Percentiles rank a stretch among this genome's conserved stretches.
These are phyloP conservation scores for Annulohypoxylon truncatum DNA, from an alignment of 2,329 filamentous ascomycete genomes.

Conservation along the genomic window DNA sequence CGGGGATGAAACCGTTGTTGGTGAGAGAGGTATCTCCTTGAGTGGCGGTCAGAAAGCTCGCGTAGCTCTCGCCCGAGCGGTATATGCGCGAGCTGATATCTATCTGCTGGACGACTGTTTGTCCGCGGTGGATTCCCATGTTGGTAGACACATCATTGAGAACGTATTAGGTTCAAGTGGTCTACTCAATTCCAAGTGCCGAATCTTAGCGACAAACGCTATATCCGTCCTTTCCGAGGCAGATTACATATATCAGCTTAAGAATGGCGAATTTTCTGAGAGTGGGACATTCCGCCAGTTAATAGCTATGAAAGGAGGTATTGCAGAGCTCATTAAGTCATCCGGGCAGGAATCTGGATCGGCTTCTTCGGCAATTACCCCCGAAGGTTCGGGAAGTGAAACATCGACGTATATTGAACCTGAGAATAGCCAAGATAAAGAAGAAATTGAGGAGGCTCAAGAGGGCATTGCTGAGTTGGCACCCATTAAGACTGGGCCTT, in stretches of 20 bases:
- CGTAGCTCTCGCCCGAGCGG: slow-evolving; percentile 89
- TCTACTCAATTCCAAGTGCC: slow-evolving; percentile 84
- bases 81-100: slow-evolving; percentile 96
- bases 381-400: slow-evolving; percentile 64
- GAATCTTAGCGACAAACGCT: slow-evolving; percentile 93
- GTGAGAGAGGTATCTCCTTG: slow-evolving; percentile 94
- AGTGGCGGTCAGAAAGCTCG: slow-evolving; percentile 97
- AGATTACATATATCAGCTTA: slow-evolving; percentile 86
- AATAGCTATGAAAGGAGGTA: slow-evolving; percentile 92
- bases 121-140: slow-evolving; percentile 98
- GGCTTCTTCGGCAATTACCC: slow-evolving; percentile 54
- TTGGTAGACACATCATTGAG: slow-evolving; percentile 93
- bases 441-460: slow-evolving; percentile 80
- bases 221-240: slow-evolving; percentile 91
- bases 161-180: slow-evolving; percentile 90
- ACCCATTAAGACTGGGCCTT: slow-evolving; percentile 71
- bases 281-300: slow-evolving; percentile 91
- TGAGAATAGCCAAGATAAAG: slow-evolving; percentile 66
- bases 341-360: slow-evolving; percentile 68
- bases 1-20: slow-evolving; percentile 95
- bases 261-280: slow-evolving; percentile 85
- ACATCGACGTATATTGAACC: slow-evolving; percentile 68
- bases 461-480: slow-evolving; percentile 81
- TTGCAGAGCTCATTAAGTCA: slow-evolving; percentile 84
- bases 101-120: slow-evolving; percentile 95